Conservation (phyloP, 192 early-diverging fungal species). For the Coemansia sp. region DNA sequence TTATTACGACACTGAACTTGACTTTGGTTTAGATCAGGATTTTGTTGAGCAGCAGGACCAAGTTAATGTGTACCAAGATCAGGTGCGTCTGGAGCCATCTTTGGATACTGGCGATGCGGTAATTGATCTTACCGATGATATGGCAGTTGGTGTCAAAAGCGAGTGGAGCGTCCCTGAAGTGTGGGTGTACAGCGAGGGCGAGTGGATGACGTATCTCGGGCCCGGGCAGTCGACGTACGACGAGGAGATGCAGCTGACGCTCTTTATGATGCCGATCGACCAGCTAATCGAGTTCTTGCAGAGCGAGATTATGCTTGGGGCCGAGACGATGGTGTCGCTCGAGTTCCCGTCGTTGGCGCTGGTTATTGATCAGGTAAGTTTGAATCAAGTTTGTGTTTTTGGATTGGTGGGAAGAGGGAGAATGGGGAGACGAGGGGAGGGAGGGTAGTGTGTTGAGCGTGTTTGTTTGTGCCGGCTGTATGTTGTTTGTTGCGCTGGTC, state of each 20-base stretch:
- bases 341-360: conserved; percentile 45
- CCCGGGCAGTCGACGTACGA: conserved; percentile 28
- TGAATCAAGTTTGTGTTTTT: neutral
- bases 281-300: conserved; percentile 38
- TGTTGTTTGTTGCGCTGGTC: neutral
- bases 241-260: conserved; percentile 15
- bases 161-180: conserved; percentile 20
- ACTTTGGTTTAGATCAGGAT: neutral
- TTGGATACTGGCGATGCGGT: neutral
- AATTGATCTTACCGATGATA: conserved; percentile 3
- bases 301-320: conserved; percentile 24
- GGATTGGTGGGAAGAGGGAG: neutral
- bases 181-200: conserved; percentile 40
- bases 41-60: conserved; percentile 4
- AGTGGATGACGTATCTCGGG: conserved; percentile 48
- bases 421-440: neutral
- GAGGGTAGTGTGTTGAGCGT: neutral
- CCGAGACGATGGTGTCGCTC: conserved; percentile 30
- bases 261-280: conserved; percentile 28
- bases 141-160: neutral
- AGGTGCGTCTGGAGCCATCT: neutral
- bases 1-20: neutral
- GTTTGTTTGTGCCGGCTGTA: neutral
- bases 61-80: too few species aligned
- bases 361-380: conserved; percentile 44